Percentiles rank a stretch among this genome's conserved stretches.
Evolutionary conservation across 2,329 filamentous ascomycete genomes (phyloP).

Genomic region (Monilinia fructigena): DNA sequence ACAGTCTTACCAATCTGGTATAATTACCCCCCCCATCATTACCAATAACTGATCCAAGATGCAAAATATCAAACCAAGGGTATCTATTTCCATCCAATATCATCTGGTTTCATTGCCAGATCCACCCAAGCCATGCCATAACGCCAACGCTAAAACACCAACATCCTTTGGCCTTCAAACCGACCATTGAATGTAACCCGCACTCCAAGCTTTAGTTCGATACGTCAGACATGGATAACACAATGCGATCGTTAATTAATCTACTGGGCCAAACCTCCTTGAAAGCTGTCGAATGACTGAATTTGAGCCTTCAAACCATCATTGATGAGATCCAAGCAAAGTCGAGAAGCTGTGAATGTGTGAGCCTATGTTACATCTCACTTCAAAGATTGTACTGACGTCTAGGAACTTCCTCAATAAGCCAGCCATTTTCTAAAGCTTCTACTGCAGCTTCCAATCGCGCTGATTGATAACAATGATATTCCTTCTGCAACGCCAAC

Average conservation of each 20-base stretch:
- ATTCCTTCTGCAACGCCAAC: conserved; percentile 37
- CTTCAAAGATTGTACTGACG: conserved; percentile 29
- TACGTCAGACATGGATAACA: neutral
- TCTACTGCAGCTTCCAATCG: conserved; percentile 39
- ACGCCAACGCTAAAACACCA: conserved; percentile 16
- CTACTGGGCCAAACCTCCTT: neutral
- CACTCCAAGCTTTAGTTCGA: neutral
- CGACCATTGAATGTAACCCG: neutral
- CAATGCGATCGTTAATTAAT: neutral
- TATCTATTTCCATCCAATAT: conserved; percentile 13
- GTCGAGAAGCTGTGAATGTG: conserved; percentile 33
- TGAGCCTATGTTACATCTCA: conserved; percentile 5
- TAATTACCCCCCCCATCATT: neutral
- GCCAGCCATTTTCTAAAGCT: conserved; percentile 33
- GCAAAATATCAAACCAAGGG: conserved; percentile 18
- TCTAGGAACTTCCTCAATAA: conserved; percentile 32
- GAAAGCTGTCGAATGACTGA: conserved; percentile 22
- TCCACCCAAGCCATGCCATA: neutral
- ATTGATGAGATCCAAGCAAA: conserved; percentile 39
- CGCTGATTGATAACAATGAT: conserved; percentile 39
- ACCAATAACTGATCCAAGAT: neutral
- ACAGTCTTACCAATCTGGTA: neutral
- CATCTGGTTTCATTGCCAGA: neutral
- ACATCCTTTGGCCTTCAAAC: neutral
- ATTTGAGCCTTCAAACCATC: conserved; percentile 36